These are phyloP conservation scores for Penicillium rolfsii DNA, from an alignment of 2,329 filamentous ascomycete genomes.

Conservation along the genomic window DNA sequence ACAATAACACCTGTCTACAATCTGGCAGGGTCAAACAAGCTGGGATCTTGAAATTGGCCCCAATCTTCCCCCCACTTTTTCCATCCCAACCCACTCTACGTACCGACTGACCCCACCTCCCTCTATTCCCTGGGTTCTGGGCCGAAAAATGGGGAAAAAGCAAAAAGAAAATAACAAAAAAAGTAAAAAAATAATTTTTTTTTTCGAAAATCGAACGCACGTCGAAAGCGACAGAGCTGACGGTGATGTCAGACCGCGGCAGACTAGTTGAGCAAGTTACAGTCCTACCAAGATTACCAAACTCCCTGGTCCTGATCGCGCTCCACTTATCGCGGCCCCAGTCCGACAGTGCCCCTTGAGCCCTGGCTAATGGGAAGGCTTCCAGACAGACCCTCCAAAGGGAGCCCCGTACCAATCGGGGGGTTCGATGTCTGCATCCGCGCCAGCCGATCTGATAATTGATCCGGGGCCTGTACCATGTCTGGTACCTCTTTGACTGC, in stretches of 20 bases:
- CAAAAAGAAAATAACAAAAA: not conserved
- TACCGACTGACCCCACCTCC: not conserved
- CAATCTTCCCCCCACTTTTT: not conserved
- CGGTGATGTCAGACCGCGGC: constrained; percentile 23
- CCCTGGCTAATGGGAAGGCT: constrained; percentile 27
- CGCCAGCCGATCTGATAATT: constrained; percentile 28
- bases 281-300: too few relatives aligned
- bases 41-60: not conserved
- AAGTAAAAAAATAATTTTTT: too few relatives aligned
- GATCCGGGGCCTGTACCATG: not conserved
- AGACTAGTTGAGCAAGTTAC: not conserved
- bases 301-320: not conserved
- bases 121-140: not conserved
- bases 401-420: constrained; percentile 28
- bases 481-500: constrained; percentile 1
- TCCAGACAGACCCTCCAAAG: constrained; percentile 17
- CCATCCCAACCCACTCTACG: not conserved
- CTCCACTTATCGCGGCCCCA: not conserved
- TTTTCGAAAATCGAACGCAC: not conserved
- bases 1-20: not conserved
- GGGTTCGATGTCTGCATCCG: constrained; percentile 21
- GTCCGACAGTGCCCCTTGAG: not conserved
- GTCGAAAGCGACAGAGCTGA: not conserved
- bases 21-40: not conserved
- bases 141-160: not conserved